A percentile compares a stretch with the other conserved stretches of the same genome.
phyloP scores from a whole-genome alignment of 2,329 filamentous ascomycete genomes.

The Pseudogymnoascus destructans region DNA sequence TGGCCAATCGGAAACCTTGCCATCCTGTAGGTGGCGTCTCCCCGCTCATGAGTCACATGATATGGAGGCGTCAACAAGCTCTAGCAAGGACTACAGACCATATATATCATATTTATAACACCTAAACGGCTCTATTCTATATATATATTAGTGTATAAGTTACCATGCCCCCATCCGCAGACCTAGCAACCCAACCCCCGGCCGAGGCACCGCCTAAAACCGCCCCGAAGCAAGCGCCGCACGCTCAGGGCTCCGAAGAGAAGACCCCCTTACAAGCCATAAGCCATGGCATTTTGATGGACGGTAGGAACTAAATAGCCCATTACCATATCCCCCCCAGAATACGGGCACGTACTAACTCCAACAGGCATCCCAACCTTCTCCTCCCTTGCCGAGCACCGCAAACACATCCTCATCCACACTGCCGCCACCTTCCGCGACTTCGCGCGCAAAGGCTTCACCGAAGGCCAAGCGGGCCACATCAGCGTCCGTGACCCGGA shows the following conservation, averaged over 20 bases:
- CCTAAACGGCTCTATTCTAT: background rate
- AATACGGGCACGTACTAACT: slow-evolving; percentile 1
- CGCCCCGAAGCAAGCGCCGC: background rate
- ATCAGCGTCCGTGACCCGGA: slow-evolving; percentile 57
- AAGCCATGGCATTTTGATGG: slow-evolving; percentile 23
- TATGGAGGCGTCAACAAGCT: background rate
- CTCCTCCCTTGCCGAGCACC: slow-evolving; percentile 39
- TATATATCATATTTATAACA: background rate
- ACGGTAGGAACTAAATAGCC: slow-evolving; percentile 14
- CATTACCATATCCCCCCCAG: background rate
- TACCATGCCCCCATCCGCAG: background rate
- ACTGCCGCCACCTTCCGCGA: slow-evolving; percentile 58
- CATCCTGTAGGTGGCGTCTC: background rate
- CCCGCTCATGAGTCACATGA: background rate
- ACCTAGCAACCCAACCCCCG: background rate
- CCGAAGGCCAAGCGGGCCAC: slow-evolving; percentile 56
- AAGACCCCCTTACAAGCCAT: slow-evolving; percentile 26
- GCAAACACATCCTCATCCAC: slow-evolving; percentile 51
- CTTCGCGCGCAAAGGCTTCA: slow-evolving; percentile 51
- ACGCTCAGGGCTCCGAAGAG: slow-evolving; percentile 15
- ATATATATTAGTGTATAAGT: background rate
- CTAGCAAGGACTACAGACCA: background rate
- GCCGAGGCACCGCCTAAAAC: background rate
- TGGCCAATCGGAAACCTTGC: background rate
- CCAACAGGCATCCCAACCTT: slow-evolving; percentile 43